Percentiles rank a stretch among this genome's conserved stretches.
Conservation (phyloP, 441 rosid species). For the Erodium texanum region DNA sequence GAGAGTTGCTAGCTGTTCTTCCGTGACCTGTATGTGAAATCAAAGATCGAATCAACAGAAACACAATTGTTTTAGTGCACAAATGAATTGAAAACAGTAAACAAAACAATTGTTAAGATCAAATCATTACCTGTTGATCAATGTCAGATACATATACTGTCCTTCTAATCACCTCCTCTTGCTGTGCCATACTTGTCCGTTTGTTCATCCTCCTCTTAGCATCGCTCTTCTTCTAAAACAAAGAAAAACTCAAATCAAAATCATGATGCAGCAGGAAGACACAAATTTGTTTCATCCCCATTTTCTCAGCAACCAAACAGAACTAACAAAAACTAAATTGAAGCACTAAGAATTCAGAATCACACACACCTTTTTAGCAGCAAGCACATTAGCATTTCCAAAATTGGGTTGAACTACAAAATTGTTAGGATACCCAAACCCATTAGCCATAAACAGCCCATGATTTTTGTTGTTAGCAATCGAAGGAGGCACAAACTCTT, state of each 20-base stretch:
- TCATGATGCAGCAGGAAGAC: not conserved
- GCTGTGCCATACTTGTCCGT: constrained; percentile 79
- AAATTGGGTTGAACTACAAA: constrained; percentile 32
- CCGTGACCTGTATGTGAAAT: constrained; percentile 52
- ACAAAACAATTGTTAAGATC: no score
- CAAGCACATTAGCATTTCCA: constrained; percentile 37
- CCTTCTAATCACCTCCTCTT: constrained; percentile 72
- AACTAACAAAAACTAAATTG: not conserved
- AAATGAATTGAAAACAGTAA: no score
- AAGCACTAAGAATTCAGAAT: no score
- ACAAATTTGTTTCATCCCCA: not conserved
- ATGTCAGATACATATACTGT: constrained; percentile 91
- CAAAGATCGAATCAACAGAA: constrained; percentile 7
- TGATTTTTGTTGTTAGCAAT: constrained; percentile 5
- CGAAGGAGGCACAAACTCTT: constrained; percentile 10
- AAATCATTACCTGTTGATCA: constrained; percentile 60
- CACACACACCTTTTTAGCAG: constrained; percentile 44
- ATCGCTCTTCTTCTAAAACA: constrained; percentile 48
- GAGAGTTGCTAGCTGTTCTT: constrained; percentile 87
- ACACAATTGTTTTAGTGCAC: not conserved
- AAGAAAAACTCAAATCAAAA: constrained; percentile 7
- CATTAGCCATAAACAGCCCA: constrained; percentile 26
- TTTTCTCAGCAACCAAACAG: constrained; percentile 7
- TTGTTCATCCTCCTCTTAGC: constrained; percentile 61
- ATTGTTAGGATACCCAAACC: constrained; percentile 47